These are phyloP conservation scores for Blastocystis sp. DNA, from an alignment of 352 stramenopile genomes.

Conservation along the genomic window DNA sequence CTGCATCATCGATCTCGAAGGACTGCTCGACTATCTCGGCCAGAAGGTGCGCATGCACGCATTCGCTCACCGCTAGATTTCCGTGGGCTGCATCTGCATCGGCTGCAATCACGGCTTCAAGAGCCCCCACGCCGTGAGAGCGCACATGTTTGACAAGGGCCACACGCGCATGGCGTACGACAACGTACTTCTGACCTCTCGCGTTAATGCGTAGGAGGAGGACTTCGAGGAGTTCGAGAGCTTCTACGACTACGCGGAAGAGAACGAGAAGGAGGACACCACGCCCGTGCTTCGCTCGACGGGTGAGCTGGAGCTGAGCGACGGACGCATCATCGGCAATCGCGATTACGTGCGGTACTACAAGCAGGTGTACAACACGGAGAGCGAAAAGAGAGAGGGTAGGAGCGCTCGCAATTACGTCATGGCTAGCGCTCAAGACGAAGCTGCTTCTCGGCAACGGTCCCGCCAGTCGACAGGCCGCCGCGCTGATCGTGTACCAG, in stretches of 20 bases:
- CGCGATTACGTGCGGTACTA: conserved; percentile 88
- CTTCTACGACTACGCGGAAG: conserved; percentile 78
- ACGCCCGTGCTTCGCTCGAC: conserved; percentile 78
- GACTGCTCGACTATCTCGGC: conserved; percentile 84
- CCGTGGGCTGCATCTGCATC: conserved; percentile 88
- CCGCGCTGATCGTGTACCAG: conserved; percentile 15
- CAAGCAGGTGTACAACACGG: conserved; percentile 84
- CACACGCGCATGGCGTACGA: conserved; percentile 90
- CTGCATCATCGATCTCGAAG: conserved; percentile 85
- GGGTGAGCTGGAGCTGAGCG: conserved; percentile 85
- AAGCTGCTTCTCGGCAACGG: conserved; percentile 42
- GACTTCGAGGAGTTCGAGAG: conserved; percentile 81
- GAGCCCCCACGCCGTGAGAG: conserved; percentile 84
- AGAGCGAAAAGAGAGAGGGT: conserved; percentile 77
- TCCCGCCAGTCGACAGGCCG: background rate
- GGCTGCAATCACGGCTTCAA: conserved; percentile 83
- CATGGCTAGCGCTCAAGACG: background rate
- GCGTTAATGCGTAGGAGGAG: conserved; percentile 70
- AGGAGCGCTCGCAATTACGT: background rate
- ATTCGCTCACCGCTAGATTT: conserved; percentile 86
- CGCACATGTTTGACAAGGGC: conserved; percentile 88
- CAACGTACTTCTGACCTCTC: conserved; percentile 76
- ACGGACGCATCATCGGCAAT: conserved; percentile 84
- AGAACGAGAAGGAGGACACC: conserved; percentile 75
- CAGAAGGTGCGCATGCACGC: conserved; percentile 82